Conservation (phyloP, 352 stramenopile genomes). For the Halophytophthora polymorphica region DNA sequence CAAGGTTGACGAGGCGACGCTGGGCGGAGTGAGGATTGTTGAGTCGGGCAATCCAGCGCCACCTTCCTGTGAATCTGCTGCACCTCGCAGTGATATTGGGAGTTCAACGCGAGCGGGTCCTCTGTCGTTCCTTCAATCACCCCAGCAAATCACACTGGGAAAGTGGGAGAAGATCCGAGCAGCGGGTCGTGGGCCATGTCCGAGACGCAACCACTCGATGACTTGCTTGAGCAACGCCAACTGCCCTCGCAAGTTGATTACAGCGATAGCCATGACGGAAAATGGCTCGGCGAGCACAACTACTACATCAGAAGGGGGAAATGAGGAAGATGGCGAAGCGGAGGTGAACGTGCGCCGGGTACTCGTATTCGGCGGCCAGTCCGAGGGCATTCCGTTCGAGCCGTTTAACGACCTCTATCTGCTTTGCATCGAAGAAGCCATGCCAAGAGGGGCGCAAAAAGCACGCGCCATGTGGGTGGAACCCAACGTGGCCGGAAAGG, state of each 20-base stretch:
- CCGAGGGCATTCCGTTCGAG: slow-evolving; percentile 64
- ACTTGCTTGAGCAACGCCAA: slow-evolving; percentile 41
- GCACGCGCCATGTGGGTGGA: slow-evolving; percentile 37
- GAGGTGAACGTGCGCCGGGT: slow-evolving; percentile 37
- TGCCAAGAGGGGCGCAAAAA: slow-evolving; percentile 12
- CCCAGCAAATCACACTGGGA: slow-evolving; percentile 32
- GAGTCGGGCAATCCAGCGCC: slow-evolving; percentile 1
- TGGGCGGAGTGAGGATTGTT: slow-evolving; percentile 10
- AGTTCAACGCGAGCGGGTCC: slow-evolving; percentile 11
- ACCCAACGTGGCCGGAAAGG: slow-evolving; percentile 22
- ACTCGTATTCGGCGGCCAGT: slow-evolving; percentile 68
- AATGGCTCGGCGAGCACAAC: neutral
- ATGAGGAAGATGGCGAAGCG: slow-evolving; percentile 4
- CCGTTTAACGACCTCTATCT: slow-evolving; percentile 62
- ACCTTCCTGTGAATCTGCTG: neutral
- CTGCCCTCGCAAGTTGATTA: slow-evolving; percentile 22
- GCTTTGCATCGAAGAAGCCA: slow-evolving; percentile 33
- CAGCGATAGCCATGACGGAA: neutral
- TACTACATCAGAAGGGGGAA: neutral
- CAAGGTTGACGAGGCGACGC: slow-evolving; percentile 14
- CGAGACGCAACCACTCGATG: slow-evolving; percentile 63
- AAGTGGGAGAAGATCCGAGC: slow-evolving; percentile 66
- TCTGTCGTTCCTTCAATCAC: slow-evolving; percentile 39
- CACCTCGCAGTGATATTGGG: neutral
- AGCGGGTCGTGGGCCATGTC: slow-evolving; percentile 36